phyloP scores from a whole-genome alignment of 805 yeast genomes.

The Yarrowia porcina region DNA sequence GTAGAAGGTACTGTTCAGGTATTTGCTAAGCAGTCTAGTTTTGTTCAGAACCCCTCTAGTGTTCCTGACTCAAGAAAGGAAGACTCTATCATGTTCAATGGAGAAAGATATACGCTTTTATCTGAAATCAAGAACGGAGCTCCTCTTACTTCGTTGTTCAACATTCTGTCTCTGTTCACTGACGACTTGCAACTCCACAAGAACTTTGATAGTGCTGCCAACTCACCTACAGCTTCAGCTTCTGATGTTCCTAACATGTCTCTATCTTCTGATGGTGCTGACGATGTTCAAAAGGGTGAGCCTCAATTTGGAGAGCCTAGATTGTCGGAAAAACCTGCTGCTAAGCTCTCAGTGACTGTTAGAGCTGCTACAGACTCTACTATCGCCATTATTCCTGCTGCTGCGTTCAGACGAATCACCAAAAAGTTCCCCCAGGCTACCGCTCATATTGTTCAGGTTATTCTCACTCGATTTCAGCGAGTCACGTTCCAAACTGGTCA shows the following conservation, averaged over 20 bases:
- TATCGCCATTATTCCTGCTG: constrained; percentile 85
- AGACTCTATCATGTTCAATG: constrained; percentile 40
- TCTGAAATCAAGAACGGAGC: constrained; percentile 81
- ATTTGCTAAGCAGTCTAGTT: constrained; percentile 46
- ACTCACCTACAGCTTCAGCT: background rate
- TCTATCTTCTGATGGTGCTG: constrained; percentile 3
- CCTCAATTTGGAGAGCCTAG: constrained; percentile 15
- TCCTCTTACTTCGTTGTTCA: constrained; percentile 78
- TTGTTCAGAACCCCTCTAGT: background rate
- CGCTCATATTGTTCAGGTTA: constrained; percentile 91
- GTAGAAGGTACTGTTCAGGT: constrained; percentile 89
- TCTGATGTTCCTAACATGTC: constrained; percentile 15
- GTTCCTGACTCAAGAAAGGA: constrained; percentile 31
- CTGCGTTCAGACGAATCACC: constrained; percentile 71
- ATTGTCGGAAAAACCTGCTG: background rate
- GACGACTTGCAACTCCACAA: constrained; percentile 39
- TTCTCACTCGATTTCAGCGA: constrained; percentile 76
- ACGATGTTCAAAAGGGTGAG: background rate
- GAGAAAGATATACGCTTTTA: constrained; percentile 64
- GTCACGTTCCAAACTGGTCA: constrained; percentile 92
- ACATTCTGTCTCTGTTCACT: constrained; percentile 73
- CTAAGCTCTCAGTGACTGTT: constrained; percentile 52
- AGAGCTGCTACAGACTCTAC: constrained; percentile 74
- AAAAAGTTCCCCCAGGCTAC: constrained; percentile 80
- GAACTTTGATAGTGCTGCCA: constrained; percentile 23